A percentile compares a stretch with the other conserved stretches of the same genome.
These are phyloP conservation scores for Boletus sp. DNA, from an alignment of 1,284 basidiomycete species.

Conservation along the genomic window DNA sequence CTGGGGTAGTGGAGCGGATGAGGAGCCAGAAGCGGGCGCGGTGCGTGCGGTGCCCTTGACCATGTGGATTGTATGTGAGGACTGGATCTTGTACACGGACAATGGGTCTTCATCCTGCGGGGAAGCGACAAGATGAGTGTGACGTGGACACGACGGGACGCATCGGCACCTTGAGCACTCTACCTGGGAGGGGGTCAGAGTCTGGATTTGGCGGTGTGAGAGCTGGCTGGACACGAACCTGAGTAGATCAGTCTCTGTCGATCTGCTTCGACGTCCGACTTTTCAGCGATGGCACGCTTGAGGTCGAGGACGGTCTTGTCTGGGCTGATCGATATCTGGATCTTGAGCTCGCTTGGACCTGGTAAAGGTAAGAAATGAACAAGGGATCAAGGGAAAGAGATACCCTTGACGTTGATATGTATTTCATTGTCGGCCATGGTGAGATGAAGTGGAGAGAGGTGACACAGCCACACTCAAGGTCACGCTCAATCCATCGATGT, in stretches of 20 bases:
- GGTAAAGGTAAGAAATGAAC: background rate
- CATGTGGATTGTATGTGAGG: conserved; percentile 88
- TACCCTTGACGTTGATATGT: conserved; percentile 76
- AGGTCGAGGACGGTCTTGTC: conserved; percentile 83
- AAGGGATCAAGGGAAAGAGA: background rate
- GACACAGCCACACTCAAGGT: conserved; percentile 26
- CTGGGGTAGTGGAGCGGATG: conserved; percentile 38
- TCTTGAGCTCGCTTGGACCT: conserved; percentile 89
- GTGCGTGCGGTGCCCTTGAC: conserved; percentile 80
- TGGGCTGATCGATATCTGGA: conserved; percentile 76
- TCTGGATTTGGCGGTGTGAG: background rate
- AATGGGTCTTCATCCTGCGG: conserved; percentile 78
- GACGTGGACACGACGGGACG: background rate
- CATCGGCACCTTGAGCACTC: conserved; percentile 63
- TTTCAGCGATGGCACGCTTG: conserved; percentile 80
- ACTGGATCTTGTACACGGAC: conserved; percentile 85
- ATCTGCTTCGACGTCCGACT: conserved; percentile 83
- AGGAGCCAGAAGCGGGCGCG: conserved; percentile 26
- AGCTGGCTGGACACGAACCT: conserved; percentile 45
- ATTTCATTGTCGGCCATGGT: conserved; percentile 64
- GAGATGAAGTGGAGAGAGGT: conserved; percentile 23
- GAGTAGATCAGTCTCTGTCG: conserved; percentile 87
- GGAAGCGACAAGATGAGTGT: conserved; percentile 10
- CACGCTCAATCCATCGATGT: conserved; percentile 22
- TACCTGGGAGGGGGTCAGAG: conserved; percentile 41